Evolutionary conservation across 805 yeast species (phyloP), one percentile per base, ranked within the genome.

Genomic region (Kazachstania kunashirensis): DNA sequence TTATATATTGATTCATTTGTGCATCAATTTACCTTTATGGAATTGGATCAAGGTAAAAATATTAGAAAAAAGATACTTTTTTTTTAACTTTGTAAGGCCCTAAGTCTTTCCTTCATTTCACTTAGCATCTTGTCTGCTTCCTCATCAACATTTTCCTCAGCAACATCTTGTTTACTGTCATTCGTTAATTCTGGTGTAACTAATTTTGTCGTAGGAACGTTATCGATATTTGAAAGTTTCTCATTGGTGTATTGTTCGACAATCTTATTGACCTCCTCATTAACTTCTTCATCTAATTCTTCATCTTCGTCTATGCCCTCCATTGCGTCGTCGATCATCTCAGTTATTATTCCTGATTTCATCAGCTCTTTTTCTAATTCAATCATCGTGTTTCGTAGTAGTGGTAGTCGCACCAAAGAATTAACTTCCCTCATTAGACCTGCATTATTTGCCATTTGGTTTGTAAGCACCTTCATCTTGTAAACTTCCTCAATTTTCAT

Each of bases 401-500:
- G 86, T 0, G 97, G 96, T 36, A 92, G 55, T 43, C 70, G 69
- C 1, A 88, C 79, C 50, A 92, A 65, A 31, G 71, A 70, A 55
- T 85, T 88, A 37, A 92, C 92, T 40, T 89, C 96, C 52, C 70
- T 75, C 96, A 92, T 88, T 14, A 92, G 73, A 2, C 69, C 75
- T 0, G 97, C 75, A 38, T 86, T 78, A 39, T 77, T 64, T 34
- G 77, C 77, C 75, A 92, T 74, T 27, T 88, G 81, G 18, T 85
- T 83, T 30, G 86, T 85, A 29, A 92, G 60, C 50, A 83, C 84
- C 42, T 77, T 71, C 75, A 88, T 70, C 36, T 85, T 84, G 65
- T 86, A 88, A 34, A 89, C 92, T 60, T 89, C 97, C 47, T 84
- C 85, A 25, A 89, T 73, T 48, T 94, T 85, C 84, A 89, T 75